Evolutionary conservation across 495 filamentous ascomycete genomes (phyloP).

Genomic region (Podospora comata): DNA sequence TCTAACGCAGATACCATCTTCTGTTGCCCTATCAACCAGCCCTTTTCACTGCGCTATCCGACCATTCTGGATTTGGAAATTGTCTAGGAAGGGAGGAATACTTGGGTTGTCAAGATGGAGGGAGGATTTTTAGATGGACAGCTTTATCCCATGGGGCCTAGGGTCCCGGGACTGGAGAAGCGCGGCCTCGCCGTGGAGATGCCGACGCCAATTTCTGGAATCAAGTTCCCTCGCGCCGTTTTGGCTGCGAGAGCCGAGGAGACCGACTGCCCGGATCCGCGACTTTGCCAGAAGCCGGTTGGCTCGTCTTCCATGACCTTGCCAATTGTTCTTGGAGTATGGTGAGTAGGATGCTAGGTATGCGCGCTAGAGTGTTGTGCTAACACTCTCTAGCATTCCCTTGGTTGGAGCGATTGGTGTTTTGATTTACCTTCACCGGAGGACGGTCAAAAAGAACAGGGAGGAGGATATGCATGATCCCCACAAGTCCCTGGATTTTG

Average conservation of each 20-base stretch:
- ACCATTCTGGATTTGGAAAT: slow-evolving; percentile 5
- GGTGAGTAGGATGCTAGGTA: slow-evolving; percentile 57
- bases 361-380: slow-evolving; percentile 29
- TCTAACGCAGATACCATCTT: not conserved
- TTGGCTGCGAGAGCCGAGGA: slow-evolving; percentile 20
- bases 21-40: slow-evolving; percentile 16
- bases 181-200: slow-evolving; percentile 13
- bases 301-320: slow-evolving; percentile 58
- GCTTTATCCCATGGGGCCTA: slow-evolving; percentile 29
- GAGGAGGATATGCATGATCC: slow-evolving; percentile 82
- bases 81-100: slow-evolving; percentile 15
- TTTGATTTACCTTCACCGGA: slow-evolving; percentile 72
- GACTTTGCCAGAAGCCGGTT: slow-evolving; percentile 54
- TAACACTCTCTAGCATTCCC: slow-evolving; percentile 61
- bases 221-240: slow-evolving; percentile 22
- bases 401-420: slow-evolving; percentile 63
- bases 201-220: slow-evolving; percentile 17
- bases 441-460: slow-evolving; percentile 67
- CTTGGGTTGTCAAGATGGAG: slow-evolving; percentile 28
- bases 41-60: not conserved
- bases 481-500: slow-evolving; percentile 92
- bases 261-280: slow-evolving; percentile 24
- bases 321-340: slow-evolving; percentile 74
- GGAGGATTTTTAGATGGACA: slow-evolving; percentile 19
- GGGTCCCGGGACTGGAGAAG: slow-evolving; percentile 23